Percentiles rank a stretch among this genome's conserved stretches.
Evolutionary conservation across 305 asterid genomes (phyloP).

Genomic region (Rubia peregrina): DNA sequence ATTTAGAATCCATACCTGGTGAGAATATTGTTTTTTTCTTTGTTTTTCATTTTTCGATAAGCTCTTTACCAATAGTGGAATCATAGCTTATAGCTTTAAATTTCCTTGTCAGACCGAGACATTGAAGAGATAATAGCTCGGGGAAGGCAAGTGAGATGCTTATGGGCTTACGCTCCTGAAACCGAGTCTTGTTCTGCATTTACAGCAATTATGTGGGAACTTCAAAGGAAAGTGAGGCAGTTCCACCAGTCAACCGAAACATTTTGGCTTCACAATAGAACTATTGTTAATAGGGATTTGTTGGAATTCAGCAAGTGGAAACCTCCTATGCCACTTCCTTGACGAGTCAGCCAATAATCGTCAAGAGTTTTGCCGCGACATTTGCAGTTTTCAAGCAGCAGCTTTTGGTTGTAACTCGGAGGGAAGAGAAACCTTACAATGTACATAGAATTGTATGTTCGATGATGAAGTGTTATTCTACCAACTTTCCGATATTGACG

Average conservation of each 20-base stretch:
- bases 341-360: conserved; percentile 1
- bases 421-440: background rate
- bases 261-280: conserved; percentile 87
- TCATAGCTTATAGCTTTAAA: conserved; percentile 12
- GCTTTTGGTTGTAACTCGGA: background rate
- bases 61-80: background rate
- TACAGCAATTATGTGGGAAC: conserved; percentile 71
- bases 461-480: background rate
- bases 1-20: conserved; percentile 91
- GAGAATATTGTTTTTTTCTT: background rate
- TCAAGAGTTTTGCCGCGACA: background rate
- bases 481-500: background rate
- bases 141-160: conserved; percentile 74
- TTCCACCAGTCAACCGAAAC: conserved; percentile 88
- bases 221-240: conserved; percentile 77
- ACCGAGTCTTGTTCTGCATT: conserved; percentile 81
- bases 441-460: background rate
- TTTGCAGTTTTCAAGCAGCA: conserved; percentile 8
- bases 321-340: conserved; percentile 76
- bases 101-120: conserved; percentile 43
- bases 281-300: conserved; percentile 61
- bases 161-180: conserved; percentile 69
- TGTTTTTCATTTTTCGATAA: background rate
- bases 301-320: conserved; percentile 75
- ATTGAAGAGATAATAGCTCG: conserved; percentile 68